Conservation (phyloP, 2,329 filamentous ascomycete genomes). For the Ustulina deusta region DNA sequence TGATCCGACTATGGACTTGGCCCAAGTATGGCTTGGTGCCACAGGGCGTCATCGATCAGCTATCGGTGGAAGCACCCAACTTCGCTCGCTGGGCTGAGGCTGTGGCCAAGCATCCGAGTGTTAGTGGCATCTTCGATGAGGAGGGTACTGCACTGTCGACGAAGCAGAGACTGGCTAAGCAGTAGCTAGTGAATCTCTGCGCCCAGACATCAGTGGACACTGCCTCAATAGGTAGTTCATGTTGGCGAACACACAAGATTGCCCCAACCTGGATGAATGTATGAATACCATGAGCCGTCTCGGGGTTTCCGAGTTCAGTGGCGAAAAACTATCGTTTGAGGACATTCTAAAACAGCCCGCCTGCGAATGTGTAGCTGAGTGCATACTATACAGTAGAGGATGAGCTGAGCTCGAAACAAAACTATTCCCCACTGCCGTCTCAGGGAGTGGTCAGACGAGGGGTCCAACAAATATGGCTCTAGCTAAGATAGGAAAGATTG, state of each 20-base stretch:
- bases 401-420: not conserved
- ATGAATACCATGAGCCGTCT: not conserved
- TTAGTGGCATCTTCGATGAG: slow-evolving; percentile 72
- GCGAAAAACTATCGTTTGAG: not conserved
- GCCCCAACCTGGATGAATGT: not conserved
- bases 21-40: slow-evolving; percentile 68
- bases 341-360: not conserved
- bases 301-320: not conserved
- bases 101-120: slow-evolving; percentile 72
- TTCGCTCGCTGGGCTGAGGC: slow-evolving; percentile 76
- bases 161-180: slow-evolving; percentile 55
- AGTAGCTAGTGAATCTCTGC: not conserved
- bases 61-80: slow-evolving; percentile 69
- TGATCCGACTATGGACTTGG: slow-evolving; percentile 69
- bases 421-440: too few relatives aligned
- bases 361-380: not conserved
- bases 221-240: not conserved
- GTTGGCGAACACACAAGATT: not conserved
- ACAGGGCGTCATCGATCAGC: slow-evolving; percentile 56
- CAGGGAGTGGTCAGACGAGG: too few relatives aligned
- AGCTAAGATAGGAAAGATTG: not conserved
- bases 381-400: too few relatives aligned
- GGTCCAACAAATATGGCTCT: too few relatives aligned
- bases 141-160: slow-evolving; percentile 56
- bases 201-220: not conserved